Percentiles rank a stretch among this genome's conserved stretches.
Conservation (phyloP, 768 basidiomycete genomes). For the Auriscalpium microsporum region DNA sequence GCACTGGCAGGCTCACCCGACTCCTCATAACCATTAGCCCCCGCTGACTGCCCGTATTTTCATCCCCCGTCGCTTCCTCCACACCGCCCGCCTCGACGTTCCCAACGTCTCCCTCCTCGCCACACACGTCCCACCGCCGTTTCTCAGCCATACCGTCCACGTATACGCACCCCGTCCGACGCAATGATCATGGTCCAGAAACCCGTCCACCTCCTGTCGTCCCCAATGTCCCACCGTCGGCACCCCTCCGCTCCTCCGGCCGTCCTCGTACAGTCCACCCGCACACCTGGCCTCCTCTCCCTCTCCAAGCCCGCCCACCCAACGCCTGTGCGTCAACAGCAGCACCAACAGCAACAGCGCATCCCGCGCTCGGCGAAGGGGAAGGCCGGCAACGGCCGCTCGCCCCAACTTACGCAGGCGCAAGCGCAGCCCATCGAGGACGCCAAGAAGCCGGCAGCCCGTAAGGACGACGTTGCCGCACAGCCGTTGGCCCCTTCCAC, state of each 20-base stretch:
- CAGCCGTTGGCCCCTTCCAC: constrained; percentile 5
- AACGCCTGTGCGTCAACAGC: constrained; percentile 27
- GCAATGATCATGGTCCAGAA: constrained; percentile 37
- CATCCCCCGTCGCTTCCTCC: not conserved
- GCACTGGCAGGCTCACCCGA: not conserved
- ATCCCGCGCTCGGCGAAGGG: constrained; percentile 29
- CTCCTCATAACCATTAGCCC: not conserved
- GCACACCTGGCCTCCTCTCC: constrained; percentile 64
- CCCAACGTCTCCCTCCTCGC: constrained; percentile 14
- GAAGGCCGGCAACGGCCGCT: constrained; percentile 20
- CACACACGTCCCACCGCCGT: constrained; percentile 18
- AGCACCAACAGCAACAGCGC: constrained; percentile 27
- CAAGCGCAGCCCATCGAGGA: constrained; percentile 23
- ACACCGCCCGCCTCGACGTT: not conserved
- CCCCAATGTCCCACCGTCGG: constrained; percentile 40
- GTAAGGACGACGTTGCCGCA: constrained; percentile 11
- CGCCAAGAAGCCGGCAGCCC: constrained; percentile 23
- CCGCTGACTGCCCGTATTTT: constrained; percentile 2
- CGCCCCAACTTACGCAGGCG: constrained; percentile 19
- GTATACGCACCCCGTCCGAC: constrained; percentile 1
- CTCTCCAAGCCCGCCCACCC: constrained; percentile 48
- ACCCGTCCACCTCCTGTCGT: constrained; percentile 24
- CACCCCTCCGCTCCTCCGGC: constrained; percentile 64
- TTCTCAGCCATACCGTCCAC: constrained; percentile 13
- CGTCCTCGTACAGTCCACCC: constrained; percentile 62